phyloP scores from a whole-genome alignment of 2,329 filamentous ascomycete species.

The Clonostachys solani region DNA sequence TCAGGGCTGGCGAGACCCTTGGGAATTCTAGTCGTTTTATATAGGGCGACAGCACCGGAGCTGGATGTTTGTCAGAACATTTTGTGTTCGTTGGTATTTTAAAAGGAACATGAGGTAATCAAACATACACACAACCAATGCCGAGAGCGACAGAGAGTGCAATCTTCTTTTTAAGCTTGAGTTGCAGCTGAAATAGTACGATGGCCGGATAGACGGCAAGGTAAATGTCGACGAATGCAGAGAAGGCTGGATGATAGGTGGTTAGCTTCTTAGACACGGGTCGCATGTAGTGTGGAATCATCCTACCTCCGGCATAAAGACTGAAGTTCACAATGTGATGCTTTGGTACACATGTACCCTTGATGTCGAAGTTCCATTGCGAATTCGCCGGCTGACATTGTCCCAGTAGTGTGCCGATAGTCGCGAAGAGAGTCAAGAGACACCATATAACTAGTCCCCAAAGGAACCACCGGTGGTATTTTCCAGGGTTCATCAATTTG shows the following conservation, averaged over 20 bases:
- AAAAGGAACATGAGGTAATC: background rate
- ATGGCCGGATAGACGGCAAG: conserved; percentile 33
- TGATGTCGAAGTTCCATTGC: conserved; percentile 30
- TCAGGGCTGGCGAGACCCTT: conserved; percentile 14
- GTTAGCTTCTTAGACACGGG: background rate
- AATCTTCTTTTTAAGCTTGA: conserved; percentile 33
- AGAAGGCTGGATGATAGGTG: conserved; percentile 15
- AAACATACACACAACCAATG: conserved; percentile 27
- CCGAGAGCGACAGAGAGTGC: conserved; percentile 28
- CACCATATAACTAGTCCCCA: conserved; percentile 25
- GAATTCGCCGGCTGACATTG: conserved; percentile 32
- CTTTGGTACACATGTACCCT: conserved; percentile 25
- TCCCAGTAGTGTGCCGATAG: conserved; percentile 32
- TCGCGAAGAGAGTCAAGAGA: conserved; percentile 17
- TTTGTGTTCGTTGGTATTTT: background rate
- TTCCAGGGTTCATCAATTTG: conserved; percentile 28
- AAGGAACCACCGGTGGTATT: conserved; percentile 23
- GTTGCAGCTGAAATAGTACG: conserved; percentile 26
- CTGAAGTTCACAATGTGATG: conserved; percentile 30
- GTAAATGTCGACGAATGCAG: conserved; percentile 32
- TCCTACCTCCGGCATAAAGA: conserved; percentile 30
- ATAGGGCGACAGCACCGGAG: conserved; percentile 15
- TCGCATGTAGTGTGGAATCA: background rate
- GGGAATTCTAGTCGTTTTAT: conserved; percentile 20
- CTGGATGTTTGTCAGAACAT: background rate